phyloP scores from a whole-genome alignment of 2,329 filamentous ascomycete genomes.

The Domatiomyces catenatus region DNA sequence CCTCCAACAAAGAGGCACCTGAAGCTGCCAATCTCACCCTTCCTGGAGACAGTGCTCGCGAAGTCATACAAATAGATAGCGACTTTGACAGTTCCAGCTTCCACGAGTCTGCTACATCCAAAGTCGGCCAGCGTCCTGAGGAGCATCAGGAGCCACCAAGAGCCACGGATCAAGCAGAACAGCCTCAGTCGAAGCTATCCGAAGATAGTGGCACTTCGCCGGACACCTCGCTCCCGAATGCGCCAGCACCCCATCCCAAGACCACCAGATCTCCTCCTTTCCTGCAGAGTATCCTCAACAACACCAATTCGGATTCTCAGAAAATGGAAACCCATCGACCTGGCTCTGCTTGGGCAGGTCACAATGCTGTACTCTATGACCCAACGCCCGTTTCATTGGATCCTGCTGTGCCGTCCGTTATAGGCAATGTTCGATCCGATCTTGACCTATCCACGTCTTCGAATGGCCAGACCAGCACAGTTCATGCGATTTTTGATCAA shows the following conservation, averaged over 20 bases:
- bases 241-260: slow-evolving; percentile 23
- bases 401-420: not conserved
- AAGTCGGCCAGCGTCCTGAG: not conserved
- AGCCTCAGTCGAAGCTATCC: not conserved
- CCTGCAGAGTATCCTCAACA: slow-evolving; percentile 1
- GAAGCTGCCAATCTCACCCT: not conserved
- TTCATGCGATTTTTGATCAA: not conserved
- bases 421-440: not conserved
- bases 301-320: not conserved
- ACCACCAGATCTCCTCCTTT: slow-evolving; percentile 1
- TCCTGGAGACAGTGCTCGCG: not conserved
- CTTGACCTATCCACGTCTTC: not conserved
- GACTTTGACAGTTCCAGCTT: not conserved
- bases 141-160: not conserved
- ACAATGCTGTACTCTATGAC: slow-evolving; percentile 8
- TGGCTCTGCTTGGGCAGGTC: slow-evolving; percentile 4
- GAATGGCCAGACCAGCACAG: not conserved
- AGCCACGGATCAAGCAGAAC: not conserved
- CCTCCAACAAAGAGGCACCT: not conserved
- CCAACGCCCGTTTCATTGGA: not conserved
- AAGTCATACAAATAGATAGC: not conserved
- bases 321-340: not conserved
- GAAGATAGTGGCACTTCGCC: not conserved
- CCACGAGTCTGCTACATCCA: not conserved
- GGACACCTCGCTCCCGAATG: slow-evolving; percentile 1